These are phyloP conservation scores for Phyllostachys edulis DNA, from an alignment of 176 grass and related monocot species.

Conservation along the genomic window DNA sequence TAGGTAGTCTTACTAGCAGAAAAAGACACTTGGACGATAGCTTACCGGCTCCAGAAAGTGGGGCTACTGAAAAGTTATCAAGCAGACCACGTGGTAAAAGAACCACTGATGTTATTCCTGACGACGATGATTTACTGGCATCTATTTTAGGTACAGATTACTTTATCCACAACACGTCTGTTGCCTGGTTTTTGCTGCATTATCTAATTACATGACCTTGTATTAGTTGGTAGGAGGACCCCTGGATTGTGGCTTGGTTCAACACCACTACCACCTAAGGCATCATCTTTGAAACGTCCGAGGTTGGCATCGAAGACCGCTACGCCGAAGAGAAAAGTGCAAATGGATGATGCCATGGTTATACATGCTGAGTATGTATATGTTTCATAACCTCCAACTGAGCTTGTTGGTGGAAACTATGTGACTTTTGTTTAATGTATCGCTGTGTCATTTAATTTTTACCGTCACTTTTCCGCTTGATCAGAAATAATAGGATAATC, in stretches of 20 bases:
- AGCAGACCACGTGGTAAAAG: slow-evolving; percentile 59
- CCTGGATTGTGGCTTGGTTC: slow-evolving; percentile 68
- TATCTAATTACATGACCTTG: slow-evolving; percentile 40
- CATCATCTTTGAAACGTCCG: slow-evolving; percentile 68
- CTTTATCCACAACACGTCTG: slow-evolving; percentile 26
- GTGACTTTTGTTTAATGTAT: slow-evolving; percentile 12
- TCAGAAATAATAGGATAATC: not conserved
- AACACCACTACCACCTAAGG: slow-evolving; percentile 54
- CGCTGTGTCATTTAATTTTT: not conserved
- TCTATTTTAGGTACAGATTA: slow-evolving; percentile 78
- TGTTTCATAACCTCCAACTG: slow-evolving; percentile 13
- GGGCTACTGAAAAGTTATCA: slow-evolving; percentile 63
- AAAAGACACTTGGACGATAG: slow-evolving; percentile 80
- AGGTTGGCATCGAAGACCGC: slow-evolving; percentile 52
- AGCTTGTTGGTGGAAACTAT: slow-evolving; percentile 25
- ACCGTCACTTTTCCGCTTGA: not conserved
- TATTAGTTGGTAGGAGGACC: slow-evolving; percentile 78
- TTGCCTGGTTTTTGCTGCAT: slow-evolving; percentile 22
- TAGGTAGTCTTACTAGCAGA: slow-evolving; percentile 68
- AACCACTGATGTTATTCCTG: slow-evolving; percentile 53
- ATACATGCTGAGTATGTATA: slow-evolving; percentile 96
- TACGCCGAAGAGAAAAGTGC: slow-evolving; percentile 77
- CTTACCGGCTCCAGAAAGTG: slow-evolving; percentile 57
- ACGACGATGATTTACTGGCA: slow-evolving; percentile 87
- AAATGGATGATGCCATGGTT: slow-evolving; percentile 87